Conservation (phyloP, 2,329 filamentous ascomycete genomes). For the Colletotrichum navitas region DNA sequence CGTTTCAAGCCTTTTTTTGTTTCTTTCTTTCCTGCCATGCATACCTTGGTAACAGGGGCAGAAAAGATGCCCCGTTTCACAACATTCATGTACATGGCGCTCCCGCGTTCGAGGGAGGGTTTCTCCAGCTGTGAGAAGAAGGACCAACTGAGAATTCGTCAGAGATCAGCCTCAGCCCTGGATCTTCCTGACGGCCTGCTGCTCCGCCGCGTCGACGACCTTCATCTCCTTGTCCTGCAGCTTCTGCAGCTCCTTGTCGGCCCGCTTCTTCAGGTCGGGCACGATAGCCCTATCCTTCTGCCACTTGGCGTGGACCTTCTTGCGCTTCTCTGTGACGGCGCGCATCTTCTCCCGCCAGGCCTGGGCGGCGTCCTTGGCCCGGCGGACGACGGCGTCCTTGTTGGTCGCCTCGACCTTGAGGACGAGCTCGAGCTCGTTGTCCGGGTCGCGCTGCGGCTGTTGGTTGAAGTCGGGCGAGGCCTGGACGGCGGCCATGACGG, state of each 20-base stretch:
- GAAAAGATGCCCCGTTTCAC: background rate
- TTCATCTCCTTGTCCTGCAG: slow-evolving; percentile 66
- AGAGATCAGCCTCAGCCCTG: slow-evolving; percentile 39
- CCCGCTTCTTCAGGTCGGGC: slow-evolving; percentile 62
- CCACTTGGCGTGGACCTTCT: slow-evolving; percentile 65
- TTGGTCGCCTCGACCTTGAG: slow-evolving; percentile 66
- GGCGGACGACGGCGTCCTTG: slow-evolving; percentile 59
- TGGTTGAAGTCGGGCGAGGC: slow-evolving; percentile 68
- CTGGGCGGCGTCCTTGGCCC: slow-evolving; percentile 61
- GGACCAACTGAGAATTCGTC: no score
- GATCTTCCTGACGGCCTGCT: slow-evolving; percentile 59
- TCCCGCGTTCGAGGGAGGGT: background rate
- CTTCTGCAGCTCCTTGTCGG: slow-evolving; percentile 62
- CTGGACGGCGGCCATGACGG: slow-evolving; percentile 69
- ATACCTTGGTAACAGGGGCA: background rate
- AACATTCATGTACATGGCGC: background rate
- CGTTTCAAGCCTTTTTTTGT: background rate
- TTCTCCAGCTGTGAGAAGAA: background rate
- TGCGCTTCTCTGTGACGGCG: slow-evolving; percentile 60
- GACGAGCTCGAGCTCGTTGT: slow-evolving; percentile 71
- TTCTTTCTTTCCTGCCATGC: background rate
- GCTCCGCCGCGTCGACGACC: slow-evolving; percentile 63
- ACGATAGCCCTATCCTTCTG: slow-evolving; percentile 57
- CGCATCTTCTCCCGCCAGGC: slow-evolving; percentile 65
- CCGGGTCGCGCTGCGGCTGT: slow-evolving; percentile 69